Evolutionary conservation across 768 basidiomycete genomes (phyloP), one percentile per base, ranked within the genome.

Genomic region (Serendipita sp.): DNA sequence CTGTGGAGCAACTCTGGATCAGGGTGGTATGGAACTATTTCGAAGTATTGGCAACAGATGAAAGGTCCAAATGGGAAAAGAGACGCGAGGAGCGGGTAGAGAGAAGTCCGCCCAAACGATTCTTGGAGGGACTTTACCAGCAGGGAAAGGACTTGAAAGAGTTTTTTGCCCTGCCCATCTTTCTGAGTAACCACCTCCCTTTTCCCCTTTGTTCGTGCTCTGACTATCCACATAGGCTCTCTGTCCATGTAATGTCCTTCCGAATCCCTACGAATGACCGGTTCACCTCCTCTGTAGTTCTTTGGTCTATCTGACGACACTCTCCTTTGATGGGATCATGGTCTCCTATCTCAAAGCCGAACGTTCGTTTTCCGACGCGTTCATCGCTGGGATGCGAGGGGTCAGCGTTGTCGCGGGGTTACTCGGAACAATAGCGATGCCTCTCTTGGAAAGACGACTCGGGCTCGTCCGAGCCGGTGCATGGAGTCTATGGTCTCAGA

Each of bases 321-420:
- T 58, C 74, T 73, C 29, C 81, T 40, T 81, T 66, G 81, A 83
- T 67, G 80, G 80, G 3, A 79, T 75, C 1, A 77, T 83, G 78
- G 69, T 83, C 23, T 71, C 74, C 0, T 83, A 76, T 69, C 73
- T 83, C 36, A 81, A 81, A 66, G 71, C 75, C 0, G 74, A 75
- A 58, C 66, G 71, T 15, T 13, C 13, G 40, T 81, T 76, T 66
- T 71, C 72, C 1, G 80, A 83, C 65, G 70, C 75, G 0, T 79
- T 81, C 68, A 71, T 82, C 31, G 79, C 80, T 0, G 79, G 74
- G 0, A 79, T 80, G 78, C 72, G 80, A 1, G 80, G 74, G 0
- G 63, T 78, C 3, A 76, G 75, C 55, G 78, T 79, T 5, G 69
- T 78, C 3, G 75, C 78, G 1, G 81, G 81, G 0, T 72, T 82